Conservation (phyloP, 139 green algal species). For the Pseudopediastrum boryanum region DNA sequence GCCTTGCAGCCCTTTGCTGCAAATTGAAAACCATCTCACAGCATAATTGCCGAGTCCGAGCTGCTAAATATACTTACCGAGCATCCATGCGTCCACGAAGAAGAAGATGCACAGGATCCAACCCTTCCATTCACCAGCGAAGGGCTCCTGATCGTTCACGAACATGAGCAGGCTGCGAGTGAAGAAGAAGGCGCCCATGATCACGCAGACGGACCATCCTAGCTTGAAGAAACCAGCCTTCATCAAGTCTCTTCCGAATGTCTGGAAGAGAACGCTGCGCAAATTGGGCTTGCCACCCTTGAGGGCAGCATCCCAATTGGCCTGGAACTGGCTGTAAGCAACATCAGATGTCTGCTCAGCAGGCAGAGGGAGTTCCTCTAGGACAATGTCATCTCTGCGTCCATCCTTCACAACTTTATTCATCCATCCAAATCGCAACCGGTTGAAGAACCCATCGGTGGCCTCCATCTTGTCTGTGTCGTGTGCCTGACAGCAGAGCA, state of each 20-base stretch:
- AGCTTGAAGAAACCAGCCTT: constrained; percentile 52
- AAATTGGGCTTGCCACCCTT: constrained; percentile 5
- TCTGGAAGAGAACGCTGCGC: constrained; percentile 41
- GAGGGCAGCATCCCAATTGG: constrained; percentile 35
- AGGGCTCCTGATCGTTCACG: constrained; percentile 49
- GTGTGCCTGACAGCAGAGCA: no score
- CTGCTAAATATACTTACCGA: constrained; percentile 55
- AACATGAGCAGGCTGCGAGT: constrained; percentile 65
- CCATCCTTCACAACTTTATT: constrained; percentile 33
- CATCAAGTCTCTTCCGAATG: constrained; percentile 32
- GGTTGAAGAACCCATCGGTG: constrained; percentile 13
- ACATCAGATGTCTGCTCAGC: constrained; percentile 43
- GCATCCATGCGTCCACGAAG: constrained; percentile 63
- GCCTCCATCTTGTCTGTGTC: no score
- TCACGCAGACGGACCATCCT: constrained; percentile 43
- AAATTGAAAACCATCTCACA: neutral
- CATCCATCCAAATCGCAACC: constrained; percentile 31
- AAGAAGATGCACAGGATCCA: constrained; percentile 65
- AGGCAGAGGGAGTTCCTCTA: constrained; percentile 56
- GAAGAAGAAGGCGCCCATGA: constrained; percentile 70
- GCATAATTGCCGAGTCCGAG: neutral
- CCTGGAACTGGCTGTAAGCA: constrained; percentile 31
- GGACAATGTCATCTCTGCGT: constrained; percentile 34
- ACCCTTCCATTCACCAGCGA: constrained; percentile 41
- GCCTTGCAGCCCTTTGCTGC: neutral